A percentile compares a stretch with the other conserved stretches of the same genome.
Evolutionary conservation across 1,284 basidiomycete genomes (phyloP).

Genomic region (Entoloma clypeatum): DNA sequence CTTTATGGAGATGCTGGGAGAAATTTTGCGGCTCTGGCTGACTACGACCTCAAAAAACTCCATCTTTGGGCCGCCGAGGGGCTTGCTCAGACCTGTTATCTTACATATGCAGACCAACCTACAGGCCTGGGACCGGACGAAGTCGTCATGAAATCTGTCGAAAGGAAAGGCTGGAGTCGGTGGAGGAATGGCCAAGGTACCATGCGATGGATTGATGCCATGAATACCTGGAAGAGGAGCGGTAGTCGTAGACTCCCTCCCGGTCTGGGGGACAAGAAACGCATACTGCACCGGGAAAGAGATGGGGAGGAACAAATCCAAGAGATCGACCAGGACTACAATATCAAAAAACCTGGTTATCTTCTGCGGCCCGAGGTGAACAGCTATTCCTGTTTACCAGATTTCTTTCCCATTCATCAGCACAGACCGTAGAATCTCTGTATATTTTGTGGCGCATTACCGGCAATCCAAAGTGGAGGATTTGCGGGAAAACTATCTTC

Average conservation of each 20-base stretch:
- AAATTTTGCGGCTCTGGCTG: constrained; percentile 41
- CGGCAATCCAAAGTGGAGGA: constrained; percentile 64
- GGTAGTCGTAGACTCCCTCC: constrained; percentile 41
- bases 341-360: constrained; percentile 39
- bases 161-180: constrained; percentile 19
- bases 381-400: constrained; percentile 18
- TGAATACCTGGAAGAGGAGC: constrained; percentile 48
- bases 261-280: constrained; percentile 20
- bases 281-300: constrained; percentile 19
- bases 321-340: constrained; percentile 57
- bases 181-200: constrained; percentile 36
- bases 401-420: neutral
- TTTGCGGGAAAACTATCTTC: constrained; percentile 73
- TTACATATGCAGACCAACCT: constrained; percentile 59
- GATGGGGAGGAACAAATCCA: constrained; percentile 14
- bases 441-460: constrained; percentile 72
- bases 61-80: constrained; percentile 70
- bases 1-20: constrained; percentile 36
- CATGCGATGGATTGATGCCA: constrained; percentile 46
- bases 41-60: constrained; percentile 48
- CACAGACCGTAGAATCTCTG: constrained; percentile 64
- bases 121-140: constrained; percentile 65
- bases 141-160: constrained; percentile 13
- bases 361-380: constrained; percentile 68
- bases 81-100: constrained; percentile 62